Evolutionary conservation across 768 basidiomycete genomes (phyloP), one percentile per base, ranked within the genome.

Genomic region (Serpula lacrymans): DNA sequence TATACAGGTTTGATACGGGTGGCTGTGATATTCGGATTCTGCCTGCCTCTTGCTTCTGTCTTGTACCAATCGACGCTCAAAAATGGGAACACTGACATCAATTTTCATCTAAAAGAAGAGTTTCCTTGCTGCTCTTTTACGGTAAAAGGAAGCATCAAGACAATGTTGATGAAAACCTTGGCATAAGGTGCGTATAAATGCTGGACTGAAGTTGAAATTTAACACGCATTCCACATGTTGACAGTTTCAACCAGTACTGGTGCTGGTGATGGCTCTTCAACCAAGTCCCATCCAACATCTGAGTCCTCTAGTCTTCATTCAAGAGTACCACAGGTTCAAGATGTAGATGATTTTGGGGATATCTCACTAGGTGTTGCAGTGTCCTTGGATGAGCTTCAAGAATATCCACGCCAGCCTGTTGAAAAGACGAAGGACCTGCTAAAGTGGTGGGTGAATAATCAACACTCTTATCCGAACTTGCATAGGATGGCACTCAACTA

Each of bases 401-500:
- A n/a, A n/a, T n/a, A n/a, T n/a, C n/a, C n/a, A n/a, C n/a, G n/a
- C 7, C 29, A 41, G 12, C 36, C 41, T 17, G 34, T 43, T 5
- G 50, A 49, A 30, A 41, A 42, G 3, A 33, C 41, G 5, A 45
- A 43, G 20, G 48, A 46, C 26, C 41, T 39, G n/a, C 41, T 52
- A 12, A 25, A 17, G 24, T 54, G 48, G 51, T 54, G 52, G 51
- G 16, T 18, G 14, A 33, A 41, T 20, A 43, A 52, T n/a, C 20
- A 29, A 13, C 14, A 18, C 10, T 7, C 25, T 11, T 51, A 44
- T 31, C 52, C 54, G 2, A 40, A 39, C 14, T 42, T 55, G 3
- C 50, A 39, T 9, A 5, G 5, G 2, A 55, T 53, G 54, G 52
- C 42, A 1, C 30, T 55, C 1, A 49, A 55, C 34, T 51, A 51